phyloP scores from a whole-genome alignment of 2,329 filamentous ascomycete genomes.

The Pseudogymnoascus sp. region DNA sequence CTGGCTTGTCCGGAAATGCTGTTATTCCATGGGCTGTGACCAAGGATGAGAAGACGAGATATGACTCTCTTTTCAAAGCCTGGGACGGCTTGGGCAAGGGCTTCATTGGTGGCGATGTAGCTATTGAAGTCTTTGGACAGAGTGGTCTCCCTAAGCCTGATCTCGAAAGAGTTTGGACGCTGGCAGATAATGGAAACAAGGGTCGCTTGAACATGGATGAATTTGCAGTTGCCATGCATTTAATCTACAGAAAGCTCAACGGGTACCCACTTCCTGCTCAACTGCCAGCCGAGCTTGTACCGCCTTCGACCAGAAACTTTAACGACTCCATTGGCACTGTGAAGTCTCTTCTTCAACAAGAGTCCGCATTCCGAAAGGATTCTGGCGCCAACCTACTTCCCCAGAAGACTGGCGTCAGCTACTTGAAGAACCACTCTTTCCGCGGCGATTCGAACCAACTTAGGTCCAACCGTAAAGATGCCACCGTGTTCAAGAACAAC shows the following conservation, averaged over 20 bases:
- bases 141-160: conserved; percentile 88
- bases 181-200: conserved; percentile 89
- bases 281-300: conserved; percentile 84
- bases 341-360: conserved; percentile 79
- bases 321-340: conserved; percentile 88
- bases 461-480: conserved; percentile 70
- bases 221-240: conserved; percentile 96
- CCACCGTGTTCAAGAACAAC: conserved; percentile 93
- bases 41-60: conserved; percentile 96
- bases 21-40: conserved; percentile 98
- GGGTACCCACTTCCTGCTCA: conserved; percentile 85
- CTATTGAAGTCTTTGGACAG: conserved; percentile 95
- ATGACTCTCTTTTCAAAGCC: conserved; percentile 87
- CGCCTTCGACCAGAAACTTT: conserved; percentile 88
- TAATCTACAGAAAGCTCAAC: conserved; percentile 96
- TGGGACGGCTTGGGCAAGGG: conserved; percentile 96
- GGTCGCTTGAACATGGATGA: conserved; percentile 92
- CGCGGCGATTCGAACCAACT: conserved; percentile 51
- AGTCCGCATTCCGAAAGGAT: conserved; percentile 82
- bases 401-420: conserved; percentile 96
- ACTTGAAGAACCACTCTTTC: conserved; percentile 93
- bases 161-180: conserved; percentile 86
- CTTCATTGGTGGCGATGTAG: conserved; percentile 82
- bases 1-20: conserved; percentile 83
- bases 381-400: conserved; percentile 85